Evolutionary conservation across 2,329 filamentous ascomycete genomes (phyloP).

Genomic region (Coniochaeta sp.): DNA sequence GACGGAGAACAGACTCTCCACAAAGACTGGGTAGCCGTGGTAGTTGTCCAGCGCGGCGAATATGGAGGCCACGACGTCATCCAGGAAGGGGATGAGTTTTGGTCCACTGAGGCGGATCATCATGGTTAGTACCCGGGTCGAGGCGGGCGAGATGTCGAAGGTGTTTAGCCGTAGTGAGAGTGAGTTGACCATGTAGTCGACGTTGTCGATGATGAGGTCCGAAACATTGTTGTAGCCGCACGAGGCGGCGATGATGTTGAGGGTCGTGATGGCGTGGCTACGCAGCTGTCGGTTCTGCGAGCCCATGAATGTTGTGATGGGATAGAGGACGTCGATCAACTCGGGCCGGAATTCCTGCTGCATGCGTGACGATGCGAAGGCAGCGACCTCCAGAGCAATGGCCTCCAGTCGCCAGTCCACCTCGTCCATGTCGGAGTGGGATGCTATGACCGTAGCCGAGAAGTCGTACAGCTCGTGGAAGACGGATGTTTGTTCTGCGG

Average conservation of each 20-base stretch:
- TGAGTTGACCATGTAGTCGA: constrained; percentile 94
- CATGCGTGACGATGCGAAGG: constrained; percentile 64
- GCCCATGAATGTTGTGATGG: constrained; percentile 81
- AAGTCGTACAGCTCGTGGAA: constrained; percentile 64
- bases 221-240: constrained; percentile 71
- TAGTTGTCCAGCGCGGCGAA: constrained; percentile 93
- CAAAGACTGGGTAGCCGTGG: constrained; percentile 82
- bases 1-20: constrained; percentile 78
- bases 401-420: constrained; percentile 68
- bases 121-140: constrained; percentile 86
- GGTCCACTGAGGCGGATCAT: constrained; percentile 86
- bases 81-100: constrained; percentile 74
- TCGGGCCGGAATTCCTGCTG: constrained; percentile 69
- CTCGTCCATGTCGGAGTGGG: constrained; percentile 38
- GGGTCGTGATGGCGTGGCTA: constrained; percentile 71
- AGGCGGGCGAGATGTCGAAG: constrained; percentile 86
- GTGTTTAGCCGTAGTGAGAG: constrained; percentile 84
- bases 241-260: constrained; percentile 70
- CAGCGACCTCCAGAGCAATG: constrained; percentile 72
- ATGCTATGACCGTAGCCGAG: constrained; percentile 55
- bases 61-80: constrained; percentile 85
- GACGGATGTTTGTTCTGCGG: constrained; percentile 36
- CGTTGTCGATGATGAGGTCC: constrained; percentile 79
- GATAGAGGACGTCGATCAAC: constrained; percentile 85
- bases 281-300: constrained; percentile 62